phyloP scores from a whole-genome alignment of 2,329 filamentous ascomycete genomes.

The Penicillium sp. region DNA sequence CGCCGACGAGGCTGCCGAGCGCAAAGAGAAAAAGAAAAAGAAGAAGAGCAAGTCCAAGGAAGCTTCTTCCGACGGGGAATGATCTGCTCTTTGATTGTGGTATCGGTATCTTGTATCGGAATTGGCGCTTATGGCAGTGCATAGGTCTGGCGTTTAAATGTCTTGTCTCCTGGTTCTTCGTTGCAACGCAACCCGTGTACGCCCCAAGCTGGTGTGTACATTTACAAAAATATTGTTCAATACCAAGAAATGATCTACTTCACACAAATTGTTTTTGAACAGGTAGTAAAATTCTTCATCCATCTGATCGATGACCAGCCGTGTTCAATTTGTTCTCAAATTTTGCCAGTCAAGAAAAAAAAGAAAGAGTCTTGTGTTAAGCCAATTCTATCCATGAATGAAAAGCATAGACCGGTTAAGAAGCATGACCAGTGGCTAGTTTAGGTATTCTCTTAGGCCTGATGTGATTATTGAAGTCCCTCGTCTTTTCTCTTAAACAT shows the following conservation, averaged over 20 bases:
- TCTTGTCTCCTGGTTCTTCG: conserved; percentile 14
- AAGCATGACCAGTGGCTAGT: no score
- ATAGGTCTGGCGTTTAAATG: conserved; percentile 31
- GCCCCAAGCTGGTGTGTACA: conserved; percentile 9
- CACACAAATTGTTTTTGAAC: neutral
- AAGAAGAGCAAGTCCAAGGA: conserved; percentile 35
- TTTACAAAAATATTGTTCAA: conserved; percentile 16
- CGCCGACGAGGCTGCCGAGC: conserved; percentile 34
- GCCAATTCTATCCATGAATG: no score
- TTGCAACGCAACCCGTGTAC: conserved; percentile 9
- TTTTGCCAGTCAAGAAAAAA: no score
- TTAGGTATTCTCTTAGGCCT: no score
- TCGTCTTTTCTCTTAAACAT: neutral
- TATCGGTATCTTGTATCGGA: conserved; percentile 14
- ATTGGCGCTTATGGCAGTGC: conserved; percentile 33
- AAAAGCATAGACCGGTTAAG: no score
- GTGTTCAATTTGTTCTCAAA: no score
- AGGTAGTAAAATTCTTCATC: neutral
- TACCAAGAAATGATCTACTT: conserved; percentile 11
- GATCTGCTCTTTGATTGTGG: conserved; percentile 12
- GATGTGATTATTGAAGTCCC: neutral
- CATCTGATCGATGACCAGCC: neutral
- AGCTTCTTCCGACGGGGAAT: conserved; percentile 23
- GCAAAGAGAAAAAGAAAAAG: conserved; percentile 55
- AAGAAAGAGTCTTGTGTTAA: no score